Base-by-base conservation (phyloP, 75 land plant genomes). In the Selaginella moellendorffii region DNA sequence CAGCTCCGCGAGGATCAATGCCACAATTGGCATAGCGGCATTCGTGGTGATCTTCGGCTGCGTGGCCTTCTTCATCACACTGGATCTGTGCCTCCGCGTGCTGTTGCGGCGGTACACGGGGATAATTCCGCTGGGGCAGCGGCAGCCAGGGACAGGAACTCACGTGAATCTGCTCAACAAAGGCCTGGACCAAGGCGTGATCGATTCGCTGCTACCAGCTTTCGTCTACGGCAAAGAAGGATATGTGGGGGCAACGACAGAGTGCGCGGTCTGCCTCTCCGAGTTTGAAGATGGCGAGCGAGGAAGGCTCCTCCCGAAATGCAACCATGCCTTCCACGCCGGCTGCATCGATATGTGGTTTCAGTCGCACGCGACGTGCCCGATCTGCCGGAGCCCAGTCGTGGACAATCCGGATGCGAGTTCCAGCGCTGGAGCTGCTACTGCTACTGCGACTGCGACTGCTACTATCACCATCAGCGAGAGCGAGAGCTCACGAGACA, bases 271-370 rank as follows among this genome's bases (percentile, higher is more conserved):
- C 1, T 88, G 89, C 52, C 72, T 88, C 22, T 63, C 73, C 31
- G 95, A 88, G 69, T 88, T 88, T 54, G 54, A 68, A 53, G 79
- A 75, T 18, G 82, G 71, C 29, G 95, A 85, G 56, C 67, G 42
- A 54, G 51, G 85, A 0, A 73, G 95, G 26, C 64, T 88, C 24
- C 60, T 88, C 54, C 93, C 93, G 27, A 82, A 78, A 52, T 88
- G 88, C 61, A 77, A 77, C 59, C 95, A 88, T 56, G 82, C 81
- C 19, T 88, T 88, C 69, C 95, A 88, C 54, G 51, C 78, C 14
- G 62, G 27, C 0, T 85, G 89, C 73, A 82, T 85, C 59, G 88
- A 88, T 63, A 78, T 74, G 1, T 88, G 89, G 89, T 72, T 85
- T 28, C 71, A 72, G 23, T 72, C 82, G 2, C 89, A 88, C 74